phyloP scores from a whole-genome alignment of 1,284 basidiomycete genomes.

The Leccinum griseonigrum region DNA sequence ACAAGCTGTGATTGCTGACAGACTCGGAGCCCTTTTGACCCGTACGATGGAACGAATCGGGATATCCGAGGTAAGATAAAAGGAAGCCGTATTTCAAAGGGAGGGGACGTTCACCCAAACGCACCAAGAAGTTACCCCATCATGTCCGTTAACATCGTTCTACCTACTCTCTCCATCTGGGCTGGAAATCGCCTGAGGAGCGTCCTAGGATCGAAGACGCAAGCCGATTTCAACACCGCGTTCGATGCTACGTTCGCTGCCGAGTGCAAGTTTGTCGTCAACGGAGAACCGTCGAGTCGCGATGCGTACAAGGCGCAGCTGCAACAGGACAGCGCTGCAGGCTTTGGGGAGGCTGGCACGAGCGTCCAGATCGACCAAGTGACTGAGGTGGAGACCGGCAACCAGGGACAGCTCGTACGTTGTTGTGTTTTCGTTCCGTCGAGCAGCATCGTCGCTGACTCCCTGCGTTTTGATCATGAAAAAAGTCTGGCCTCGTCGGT shows the following conservation, averaged over 20 bases:
- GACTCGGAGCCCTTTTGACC: neutral
- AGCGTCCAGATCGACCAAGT: slow-evolving; percentile 25
- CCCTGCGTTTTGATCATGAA: neutral
- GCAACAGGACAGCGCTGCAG: slow-evolving; percentile 27
- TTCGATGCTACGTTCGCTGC: slow-evolving; percentile 37
- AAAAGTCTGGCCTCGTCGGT: slow-evolving; percentile 29
- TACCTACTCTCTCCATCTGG: slow-evolving; percentile 38
- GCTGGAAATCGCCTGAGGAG: slow-evolving; percentile 32
- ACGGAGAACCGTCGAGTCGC: slow-evolving; percentile 31
- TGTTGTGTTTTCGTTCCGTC: neutral
- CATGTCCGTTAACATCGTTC: slow-evolving; percentile 32
- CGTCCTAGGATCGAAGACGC: slow-evolving; percentile 34
- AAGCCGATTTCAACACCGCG: slow-evolving; percentile 29
- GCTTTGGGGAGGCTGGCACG: slow-evolving; percentile 12
- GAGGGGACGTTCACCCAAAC: neutral
- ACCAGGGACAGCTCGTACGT: slow-evolving; percentile 28
- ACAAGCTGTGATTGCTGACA: neutral
- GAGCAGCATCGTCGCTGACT: neutral
- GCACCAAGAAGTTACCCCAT: neutral
- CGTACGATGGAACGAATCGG: neutral
- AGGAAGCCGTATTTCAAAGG: neutral
- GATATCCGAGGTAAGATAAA: neutral
- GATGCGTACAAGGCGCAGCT: slow-evolving; percentile 28
- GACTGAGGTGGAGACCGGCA: slow-evolving; percentile 27
- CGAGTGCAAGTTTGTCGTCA: slow-evolving; percentile 34